Conservation (phyloP, 2,329 filamentous ascomycete genomes). For the Arthrobotrys sphaeroides region DNA sequence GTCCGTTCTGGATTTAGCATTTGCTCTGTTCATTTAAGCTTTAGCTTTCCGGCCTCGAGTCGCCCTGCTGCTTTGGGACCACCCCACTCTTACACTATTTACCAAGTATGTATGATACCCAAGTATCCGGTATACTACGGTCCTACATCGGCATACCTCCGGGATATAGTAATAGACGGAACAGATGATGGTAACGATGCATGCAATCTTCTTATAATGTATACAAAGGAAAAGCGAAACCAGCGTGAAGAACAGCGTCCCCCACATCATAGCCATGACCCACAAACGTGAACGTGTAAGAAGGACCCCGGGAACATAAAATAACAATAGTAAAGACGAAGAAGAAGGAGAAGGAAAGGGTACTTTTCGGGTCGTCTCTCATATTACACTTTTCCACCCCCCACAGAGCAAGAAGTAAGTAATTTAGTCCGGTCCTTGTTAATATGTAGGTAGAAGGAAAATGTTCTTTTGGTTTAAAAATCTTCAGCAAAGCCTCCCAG, state of each 20-base stretch:
- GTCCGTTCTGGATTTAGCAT: neutral
- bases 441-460: slow-evolving; percentile 36
- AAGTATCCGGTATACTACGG: too few relatives aligned
- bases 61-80: slow-evolving; percentile 29
- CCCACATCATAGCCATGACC: neutral
- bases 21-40: neutral
- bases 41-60: slow-evolving; percentile 33
- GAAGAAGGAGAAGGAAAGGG: slow-evolving; percentile 18
- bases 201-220: slow-evolving; percentile 40
- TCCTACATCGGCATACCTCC: too few relatives aligned
- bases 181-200: slow-evolving; percentile 10
- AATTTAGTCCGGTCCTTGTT: too few relatives aligned
- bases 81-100: too few relatives aligned
- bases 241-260: neutral
- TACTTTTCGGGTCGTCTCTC: slow-evolving; percentile 45
- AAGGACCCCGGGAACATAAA: neutral
- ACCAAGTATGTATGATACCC: too few relatives aligned
- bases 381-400: slow-evolving; percentile 27
- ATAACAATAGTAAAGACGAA: neutral
- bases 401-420: too few relatives aligned
- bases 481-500: neutral
- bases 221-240: slow-evolving; percentile 36
- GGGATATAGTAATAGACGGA: too few relatives aligned
- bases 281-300: slow-evolving; percentile 5
- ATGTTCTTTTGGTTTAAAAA: neutral